Evolutionary conservation across 148 eudicot species (phyloP).

Genomic region (Fagopyrum esculentum): DNA sequence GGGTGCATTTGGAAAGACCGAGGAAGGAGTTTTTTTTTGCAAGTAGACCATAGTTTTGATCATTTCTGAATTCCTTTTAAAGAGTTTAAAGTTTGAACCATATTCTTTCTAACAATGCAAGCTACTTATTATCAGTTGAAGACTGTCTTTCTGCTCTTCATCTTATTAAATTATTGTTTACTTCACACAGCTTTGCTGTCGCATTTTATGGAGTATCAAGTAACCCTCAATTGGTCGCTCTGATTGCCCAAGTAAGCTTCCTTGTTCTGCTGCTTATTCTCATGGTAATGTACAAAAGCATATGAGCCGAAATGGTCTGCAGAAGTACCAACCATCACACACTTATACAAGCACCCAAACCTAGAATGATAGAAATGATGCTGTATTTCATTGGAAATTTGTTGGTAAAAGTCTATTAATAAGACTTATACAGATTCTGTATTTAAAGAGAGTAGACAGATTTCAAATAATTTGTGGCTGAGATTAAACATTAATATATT

Average conservation of each 20-base stretch:
- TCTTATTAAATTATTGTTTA: not conserved
- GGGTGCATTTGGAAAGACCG: not conserved
- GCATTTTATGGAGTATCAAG: conserved; percentile 71
- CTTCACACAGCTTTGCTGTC: conserved; percentile 60
- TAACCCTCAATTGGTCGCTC: conserved; percentile 81
- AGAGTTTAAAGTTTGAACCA: not conserved
- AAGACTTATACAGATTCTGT: too few species aligned
- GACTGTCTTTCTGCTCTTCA: not conserved
- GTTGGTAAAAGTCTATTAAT: too few species aligned
- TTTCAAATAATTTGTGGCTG: too few species aligned
- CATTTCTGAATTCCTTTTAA: not conserved
- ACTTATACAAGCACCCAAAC: too few species aligned
- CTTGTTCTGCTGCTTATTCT: conserved; percentile 5
- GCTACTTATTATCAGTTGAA: not conserved
- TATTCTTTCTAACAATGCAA: not conserved
- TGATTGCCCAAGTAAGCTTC: conserved; percentile 80
- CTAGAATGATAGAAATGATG: too few species aligned
- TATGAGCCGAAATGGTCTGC: too few species aligned
- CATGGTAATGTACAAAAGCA: not conserved
- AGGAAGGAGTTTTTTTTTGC: not conserved
- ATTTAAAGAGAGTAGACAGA: too few species aligned
- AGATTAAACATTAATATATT: too few species aligned
- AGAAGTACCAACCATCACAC: too few species aligned
- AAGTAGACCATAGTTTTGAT: not conserved
- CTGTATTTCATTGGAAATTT: too few species aligned